Base-by-base conservation (phyloP, 768 basidiomycete genomes). In the Serendipita sp. region DNA sequence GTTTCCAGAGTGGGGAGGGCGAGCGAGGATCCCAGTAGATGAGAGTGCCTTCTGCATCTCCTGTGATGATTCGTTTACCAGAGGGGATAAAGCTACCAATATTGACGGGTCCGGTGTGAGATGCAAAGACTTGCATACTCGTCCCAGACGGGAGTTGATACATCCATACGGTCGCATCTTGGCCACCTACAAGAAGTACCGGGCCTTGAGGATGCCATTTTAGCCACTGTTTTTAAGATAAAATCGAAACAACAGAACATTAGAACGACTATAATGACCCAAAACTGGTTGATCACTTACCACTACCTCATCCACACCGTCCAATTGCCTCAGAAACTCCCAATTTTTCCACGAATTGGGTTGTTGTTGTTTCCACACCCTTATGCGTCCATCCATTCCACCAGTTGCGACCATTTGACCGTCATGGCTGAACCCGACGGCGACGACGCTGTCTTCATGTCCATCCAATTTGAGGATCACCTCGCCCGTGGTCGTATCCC, bases 61-160 rank as follows among this genome's bases (percentile, higher is more conserved):
- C 88, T 8, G 94, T 91, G 29, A 97, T 74, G 66, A 99, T 88
- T 65, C 85, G 81, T 78, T 94, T 94, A 66, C 92, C 88, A 88
- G 66, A 63, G 60, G 94, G 91, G 0, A 91, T 93, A 75, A 95
- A 98, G 68, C 85, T 81, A 52, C 95, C 94, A 66, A 87, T 87
- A 53, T 89, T 86, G 3, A 92, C 85, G 3, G 92, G 75, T 3
- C 86, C 83, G 0, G 83, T 84, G 74, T 99, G 96, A 0, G 91
- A 91, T 1, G 90, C 87, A 69, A 98, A 91, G 5, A 98, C 94
- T 71, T 93, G 88, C 88, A 99, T 94, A 62, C 86, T 94, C 67
- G 83, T 88, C 46, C 96, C 96, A 3, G 87, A 88, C 2, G 96
- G 96, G 33, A 99, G 76, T 77, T 97, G 91, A 93, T 93, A 99